A percentile compares a stretch with the other conserved stretches of the same genome.
These are phyloP conservation scores for Vigna reflexopilosa DNA, from an alignment of 306 rosid species.

Conservation along the genomic window DNA sequence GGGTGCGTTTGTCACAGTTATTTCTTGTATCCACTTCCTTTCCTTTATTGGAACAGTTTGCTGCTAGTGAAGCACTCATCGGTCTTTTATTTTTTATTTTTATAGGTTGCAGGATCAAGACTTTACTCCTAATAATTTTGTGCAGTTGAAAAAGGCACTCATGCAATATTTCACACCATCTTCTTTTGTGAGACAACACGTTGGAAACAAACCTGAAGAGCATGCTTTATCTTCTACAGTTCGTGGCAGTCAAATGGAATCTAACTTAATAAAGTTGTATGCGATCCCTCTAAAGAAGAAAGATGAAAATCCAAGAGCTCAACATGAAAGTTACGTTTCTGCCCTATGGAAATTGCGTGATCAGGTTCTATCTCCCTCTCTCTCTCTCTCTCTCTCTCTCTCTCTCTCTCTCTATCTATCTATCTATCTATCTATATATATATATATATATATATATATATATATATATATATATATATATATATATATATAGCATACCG, in stretches of 20 bases:
- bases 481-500: neutral
- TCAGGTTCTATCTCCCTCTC: conserved; percentile 62
- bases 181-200: conserved; percentile 52
- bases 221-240: conserved; percentile 41
- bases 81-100: conserved; percentile 37
- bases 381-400: neutral
- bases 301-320: conserved; percentile 66
- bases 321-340: conserved; percentile 63
- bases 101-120: conserved; percentile 68
- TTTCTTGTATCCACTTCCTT: conserved; percentile 11
- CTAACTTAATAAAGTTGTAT: conserved; percentile 48
- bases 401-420: no score
- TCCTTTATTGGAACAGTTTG: conserved; percentile 3
- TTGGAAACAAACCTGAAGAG: conserved; percentile 44
- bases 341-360: conserved; percentile 81
- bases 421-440: no score
- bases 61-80: conserved; percentile 26
- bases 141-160: conserved; percentile 63
- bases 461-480: no score
- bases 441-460: no score
- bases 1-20: conserved; percentile 8
- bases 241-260: conserved; percentile 39
- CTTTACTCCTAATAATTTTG: conserved; percentile 55
- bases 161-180: conserved; percentile 57
- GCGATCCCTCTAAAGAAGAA: conserved; percentile 66